Base-by-base conservation (phyloP, 2,329 filamentous ascomycete genomes). In the Aspergillus alliaceus region DNA sequence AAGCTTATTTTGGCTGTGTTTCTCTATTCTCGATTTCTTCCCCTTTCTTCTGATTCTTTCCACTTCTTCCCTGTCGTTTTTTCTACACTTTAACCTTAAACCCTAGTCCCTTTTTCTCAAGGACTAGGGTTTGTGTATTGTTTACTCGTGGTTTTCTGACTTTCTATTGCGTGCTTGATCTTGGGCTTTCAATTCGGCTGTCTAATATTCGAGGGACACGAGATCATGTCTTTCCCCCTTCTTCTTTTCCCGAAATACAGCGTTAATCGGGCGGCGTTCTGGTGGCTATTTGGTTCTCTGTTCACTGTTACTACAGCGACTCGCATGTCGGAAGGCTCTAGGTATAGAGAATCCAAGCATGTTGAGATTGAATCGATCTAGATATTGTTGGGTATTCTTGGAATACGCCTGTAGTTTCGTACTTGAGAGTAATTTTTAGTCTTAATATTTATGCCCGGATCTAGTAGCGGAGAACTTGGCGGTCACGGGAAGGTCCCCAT, bases 1-100 rank as follows among this genome's bases (percentile, higher is more conserved):
- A 61, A 66, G 60, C 64, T 66, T 63, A 22, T 65, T 55, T 60
- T 62, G 64, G 63, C 61, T 67, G 56, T 56, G 65, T 56, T 65
- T 55, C 35, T 63, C 63, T 62, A 57, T 63, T 63, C 57, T 63
- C 58, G 62, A 58, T 32, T 29, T 25, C 12, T 44, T 4, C 14
- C 66, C 58, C 55, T 64, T 56, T 59, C 51, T 54, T 25, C 50
- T 58, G 25, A 51, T 51, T 44, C 51, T 61, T 60, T 62, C 48
- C 54, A 56, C 51, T 39, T 48, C 31, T 34, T 14, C 37, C 34
- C 44, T 44, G 24, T 44, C 40, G n/a, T n/a, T 44, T 44, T 44
- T 27, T 24, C 37, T 40, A 40, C 20, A 22, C 40, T 44, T 22
- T 25, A 27, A 15, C 14, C 20, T n/a, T 25, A n/a, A 44, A 44